Evolutionary conservation across 148 eudicot genomes (phyloP).

Genomic region (Linanthus parryae): DNA sequence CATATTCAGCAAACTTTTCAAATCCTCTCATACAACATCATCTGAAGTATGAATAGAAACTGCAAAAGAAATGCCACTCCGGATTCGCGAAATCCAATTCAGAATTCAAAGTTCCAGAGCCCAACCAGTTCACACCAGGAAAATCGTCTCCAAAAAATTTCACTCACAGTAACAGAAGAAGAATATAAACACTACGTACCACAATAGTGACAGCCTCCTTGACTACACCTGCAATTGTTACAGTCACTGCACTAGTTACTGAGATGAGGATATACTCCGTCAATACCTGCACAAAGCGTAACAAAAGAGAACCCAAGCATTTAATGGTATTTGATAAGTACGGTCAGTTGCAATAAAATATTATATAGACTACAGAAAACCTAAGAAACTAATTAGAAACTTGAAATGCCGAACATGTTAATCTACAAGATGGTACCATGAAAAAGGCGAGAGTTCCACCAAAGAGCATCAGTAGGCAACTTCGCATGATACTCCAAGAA

Average conservation of each 20-base stretch:
- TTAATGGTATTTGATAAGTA: not conserved
- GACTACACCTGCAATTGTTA: constrained; percentile 94
- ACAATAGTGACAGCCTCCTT: constrained; percentile 95
- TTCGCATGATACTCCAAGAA: constrained; percentile 60
- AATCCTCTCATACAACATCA: too few species aligned
- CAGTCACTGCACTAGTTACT: constrained; percentile 96
- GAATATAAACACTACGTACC: constrained; percentile 38
- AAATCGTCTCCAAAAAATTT: too few species aligned
- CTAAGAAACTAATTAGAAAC: not conserved
- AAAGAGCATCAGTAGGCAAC: constrained; percentile 89
- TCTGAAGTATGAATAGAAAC: too few species aligned
- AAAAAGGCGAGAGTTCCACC: constrained; percentile 95
- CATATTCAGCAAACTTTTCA: too few species aligned
- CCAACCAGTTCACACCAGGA: too few species aligned
- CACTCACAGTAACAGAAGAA: constrained; percentile 1
- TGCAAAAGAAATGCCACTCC: too few species aligned
- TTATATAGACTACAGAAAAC: not conserved
- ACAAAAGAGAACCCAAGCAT: not conserved
- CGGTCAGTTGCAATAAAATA: not conserved
- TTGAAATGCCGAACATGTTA: constrained; percentile 6
- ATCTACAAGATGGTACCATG: too few species aligned
- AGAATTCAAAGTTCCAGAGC: too few species aligned
- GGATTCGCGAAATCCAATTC: too few species aligned
- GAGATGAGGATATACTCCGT: constrained; percentile 88
- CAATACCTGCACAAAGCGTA: constrained; percentile 56